Conservation (phyloP, 768 basidiomycete genomes). For the Stropharia rugosoannulata region DNA sequence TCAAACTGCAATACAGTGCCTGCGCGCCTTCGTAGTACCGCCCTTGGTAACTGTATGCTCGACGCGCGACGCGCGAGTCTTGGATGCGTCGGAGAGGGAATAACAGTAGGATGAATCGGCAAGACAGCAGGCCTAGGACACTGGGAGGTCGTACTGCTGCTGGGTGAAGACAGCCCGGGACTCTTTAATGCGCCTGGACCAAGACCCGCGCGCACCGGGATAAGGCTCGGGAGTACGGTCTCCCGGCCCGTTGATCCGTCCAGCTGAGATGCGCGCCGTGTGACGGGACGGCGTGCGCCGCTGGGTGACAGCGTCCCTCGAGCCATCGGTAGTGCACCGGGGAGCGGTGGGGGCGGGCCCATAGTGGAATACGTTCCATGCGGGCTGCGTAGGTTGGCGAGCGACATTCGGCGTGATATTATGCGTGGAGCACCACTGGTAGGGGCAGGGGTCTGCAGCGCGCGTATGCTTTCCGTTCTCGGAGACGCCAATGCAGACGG, state of each 20-base stretch:
- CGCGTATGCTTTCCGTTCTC: slow-evolving; percentile 1
- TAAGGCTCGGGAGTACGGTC: not conserved
- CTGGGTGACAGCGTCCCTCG: slow-evolving; percentile 14
- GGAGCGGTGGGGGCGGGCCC: slow-evolving; percentile 11
- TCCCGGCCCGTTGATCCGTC: not conserved
- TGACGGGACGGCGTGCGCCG: not conserved
- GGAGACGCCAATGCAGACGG: slow-evolving; percentile 2
- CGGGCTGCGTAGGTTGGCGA: slow-evolving; percentile 15
- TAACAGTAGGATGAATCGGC: not conserved
- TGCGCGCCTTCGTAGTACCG: not conserved
- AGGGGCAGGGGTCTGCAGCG: slow-evolving; percentile 1
- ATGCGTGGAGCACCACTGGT: not conserved
- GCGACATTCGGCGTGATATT: slow-evolving; percentile 15
- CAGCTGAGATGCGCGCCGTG: slow-evolving; percentile 1
- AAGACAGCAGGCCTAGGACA: not conserved
- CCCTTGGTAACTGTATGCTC: not conserved
- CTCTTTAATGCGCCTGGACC: not conserved
- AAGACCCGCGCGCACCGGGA: not conserved
- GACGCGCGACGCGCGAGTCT: not conserved
- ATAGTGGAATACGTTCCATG: slow-evolving; percentile 1
- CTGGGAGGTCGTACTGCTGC: not conserved
- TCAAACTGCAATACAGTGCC: not conserved
- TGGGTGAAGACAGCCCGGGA: not conserved
- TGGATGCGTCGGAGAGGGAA: not conserved
- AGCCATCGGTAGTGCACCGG: slow-evolving; percentile 2